phyloP scores from a whole-genome alignment of 1,139 yeast species.

The Yamadazyma epiphylla region DNA sequence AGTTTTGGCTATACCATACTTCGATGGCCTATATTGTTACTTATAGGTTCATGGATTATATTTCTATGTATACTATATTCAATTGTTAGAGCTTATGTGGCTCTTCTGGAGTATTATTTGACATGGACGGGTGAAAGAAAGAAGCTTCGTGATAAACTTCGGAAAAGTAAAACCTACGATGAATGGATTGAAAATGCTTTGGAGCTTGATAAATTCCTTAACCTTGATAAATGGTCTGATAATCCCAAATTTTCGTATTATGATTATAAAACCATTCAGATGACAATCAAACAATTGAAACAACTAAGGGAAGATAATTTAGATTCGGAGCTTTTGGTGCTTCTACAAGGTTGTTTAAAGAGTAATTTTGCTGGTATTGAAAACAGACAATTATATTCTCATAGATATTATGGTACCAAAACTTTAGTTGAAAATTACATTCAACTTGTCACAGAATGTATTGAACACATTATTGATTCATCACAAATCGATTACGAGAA shows the following conservation, averaged over 20 bases:
- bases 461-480: conserved; percentile 43
- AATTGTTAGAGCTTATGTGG: conserved; percentile 56
- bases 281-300: conserved; percentile 46
- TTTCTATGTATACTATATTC: conserved; percentile 50
- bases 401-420: conserved; percentile 74
- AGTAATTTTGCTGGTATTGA: conserved; percentile 79
- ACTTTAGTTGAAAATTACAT: conserved; percentile 54
- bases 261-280: conserved; percentile 58
- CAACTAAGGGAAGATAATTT: conserved; percentile 27
- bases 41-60: conserved; percentile 52
- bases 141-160: conserved; percentile 44
- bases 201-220: conserved; percentile 52
- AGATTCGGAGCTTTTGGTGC: conserved; percentile 47
- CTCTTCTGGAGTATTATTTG: conserved; percentile 55
- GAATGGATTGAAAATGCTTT: conserved; percentile 66
- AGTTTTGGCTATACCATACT: conserved; percentile 51
- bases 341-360: conserved; percentile 66
- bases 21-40: conserved; percentile 61
- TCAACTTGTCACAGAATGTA: conserved; percentile 45
- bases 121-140: conserved; percentile 62
- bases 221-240: conserved; percentile 60
- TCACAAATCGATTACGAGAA: conserved; percentile 29
- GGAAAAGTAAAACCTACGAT: conserved; percentile 46
- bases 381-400: conserved; percentile 67
- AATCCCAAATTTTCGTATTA: conserved; percentile 65